Conservation (phyloP, 352 stramenopile species). For the Elongisporangium prolatum region DNA sequence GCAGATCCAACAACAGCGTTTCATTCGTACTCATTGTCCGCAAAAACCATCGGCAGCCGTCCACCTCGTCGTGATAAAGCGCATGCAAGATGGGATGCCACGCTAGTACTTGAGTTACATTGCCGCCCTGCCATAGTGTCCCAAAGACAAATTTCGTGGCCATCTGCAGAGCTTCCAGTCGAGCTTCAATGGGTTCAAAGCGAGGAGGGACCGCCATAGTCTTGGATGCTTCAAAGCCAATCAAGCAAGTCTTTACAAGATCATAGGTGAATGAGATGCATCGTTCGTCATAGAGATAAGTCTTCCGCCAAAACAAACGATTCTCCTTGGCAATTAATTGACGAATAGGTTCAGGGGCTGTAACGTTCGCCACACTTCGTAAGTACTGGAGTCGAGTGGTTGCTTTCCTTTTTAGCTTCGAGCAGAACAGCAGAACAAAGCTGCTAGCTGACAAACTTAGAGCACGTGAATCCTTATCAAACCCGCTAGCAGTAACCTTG, state of each 20-base stretch:
- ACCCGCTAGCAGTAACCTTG: constrained; percentile 31
- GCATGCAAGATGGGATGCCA: constrained; percentile 66
- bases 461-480: constrained; percentile 10
- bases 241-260: constrained; percentile 56
- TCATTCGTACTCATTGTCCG: constrained; percentile 58
- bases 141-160: constrained; percentile 85
- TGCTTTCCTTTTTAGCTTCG: constrained; percentile 25
- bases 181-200: constrained; percentile 62
- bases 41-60: constrained; percentile 70
- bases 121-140: constrained; percentile 78
- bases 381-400: constrained; percentile 34
- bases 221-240: constrained; percentile 30
- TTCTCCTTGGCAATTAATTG: constrained; percentile 80
- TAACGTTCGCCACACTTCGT: constrained; percentile 38
- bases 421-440: constrained; percentile 34
- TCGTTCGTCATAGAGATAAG: constrained; percentile 71
- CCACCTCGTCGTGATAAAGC: constrained; percentile 69
- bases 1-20: constrained; percentile 59
- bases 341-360: constrained; percentile 69
- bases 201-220: constrained; percentile 35
- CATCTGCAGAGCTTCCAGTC: constrained; percentile 70
- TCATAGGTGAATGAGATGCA: constrained; percentile 82
- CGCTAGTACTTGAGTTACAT: constrained; percentile 65
- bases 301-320: constrained; percentile 82
- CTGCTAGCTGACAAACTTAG: constrained; percentile 19